Base-by-base conservation (phyloP, 1,284 basidiomycete species). In the Porogramme epimiltina region DNA sequence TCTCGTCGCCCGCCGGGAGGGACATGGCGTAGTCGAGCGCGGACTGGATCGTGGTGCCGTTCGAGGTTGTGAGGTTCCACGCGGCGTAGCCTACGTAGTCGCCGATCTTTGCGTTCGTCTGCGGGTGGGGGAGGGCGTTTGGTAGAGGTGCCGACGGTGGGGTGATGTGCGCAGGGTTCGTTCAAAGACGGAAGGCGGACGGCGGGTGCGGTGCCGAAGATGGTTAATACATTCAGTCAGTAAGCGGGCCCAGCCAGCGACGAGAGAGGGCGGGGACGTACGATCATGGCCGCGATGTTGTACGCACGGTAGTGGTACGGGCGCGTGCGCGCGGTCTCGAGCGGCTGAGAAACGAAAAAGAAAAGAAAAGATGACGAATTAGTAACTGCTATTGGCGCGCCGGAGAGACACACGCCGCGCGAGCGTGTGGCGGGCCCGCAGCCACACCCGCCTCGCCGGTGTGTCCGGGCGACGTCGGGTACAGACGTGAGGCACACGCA, bases 231-330 rank as follows among this genome's bases (percentile, higher is more conserved):
- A n/a, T n/a, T n/a, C n/a, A n/a, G n/a, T 52, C 45, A 62, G 24
- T 55, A 51, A 47, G 47, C 47, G 3, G 51, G n/a, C n/a, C n/a
- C n/a, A 37, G 16, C 34, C 9, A 37, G 9, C 9, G 10, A 18
- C 5, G n/a, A 10, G 16, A 10, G 22, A 33, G 9, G 13, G 26
- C 3, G 1, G n/a, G 26, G 40, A 67, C 81, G 66, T 58, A 85
- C 83, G 47, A 85, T 82, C 79, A 86, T 82, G 19, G 79, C 84
- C 3, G 81, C 81, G 18, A 87, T 69, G 60, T 87, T 87, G 67
- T 83, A 86, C 4, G 77, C 74, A n/a, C 79, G 75, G 63, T 87
- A 86, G 63, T 86, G 84, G 62, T 80, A 85, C 3, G 84, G 81
- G 15, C 80, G 71, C 2, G 83, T 83, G 23, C 84, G 77, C 4